Evolutionary conservation across 257 asterid genomes (phyloP), one percentile per base, ranked within the genome.

Genomic region (Gentiana macrophylla): DNA sequence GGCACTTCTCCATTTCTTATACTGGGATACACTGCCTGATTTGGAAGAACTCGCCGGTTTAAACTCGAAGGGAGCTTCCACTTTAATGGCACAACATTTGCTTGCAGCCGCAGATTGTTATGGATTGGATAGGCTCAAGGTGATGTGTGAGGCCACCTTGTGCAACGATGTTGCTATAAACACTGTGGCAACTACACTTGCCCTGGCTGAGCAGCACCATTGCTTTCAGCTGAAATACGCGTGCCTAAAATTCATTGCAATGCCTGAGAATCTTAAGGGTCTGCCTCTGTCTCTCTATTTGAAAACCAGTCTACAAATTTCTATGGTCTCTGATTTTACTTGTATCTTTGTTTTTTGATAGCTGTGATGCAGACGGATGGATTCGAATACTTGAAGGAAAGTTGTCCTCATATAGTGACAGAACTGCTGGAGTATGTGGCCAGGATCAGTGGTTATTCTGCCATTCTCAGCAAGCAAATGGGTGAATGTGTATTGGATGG

Each of bases 311-410:
- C 0, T 7, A 3, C 15, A 2, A 32, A 48, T 6, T 36, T 0
- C 24, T n/a, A 49, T 15, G 52, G 33, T 8, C n/a, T 0, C 46
- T 4, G 55, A 33, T 5, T 51, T 43, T 36, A 11, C 43, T 32
- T 35, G 1, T 3, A 35, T 35, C 6, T 0, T 50, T 37, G 2
- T 7, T 60, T 61, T 47, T 50, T 48, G 68, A 83, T 93, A 91
- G 98, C 98, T 66, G 98, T 91, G 38, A 88, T 91, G 99, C 95
- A 92, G 72, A 83, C 97, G 0, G 95, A 92, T 38, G 97, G 97
- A 32, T 92, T 84, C 52, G 94, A 79, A 44, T 88, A 92, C 79
- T 68, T 92, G 60, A 85, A 78, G 77, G 94, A 85, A 75, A 92
- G 99, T 72, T 92, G 99, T 57, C 94, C 97, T 8, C 50, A 52